Evolutionary conservation across 1,139 yeast species (phyloP), one percentile per base, ranked within the genome.

Genomic region (Candida neerlandica): DNA sequence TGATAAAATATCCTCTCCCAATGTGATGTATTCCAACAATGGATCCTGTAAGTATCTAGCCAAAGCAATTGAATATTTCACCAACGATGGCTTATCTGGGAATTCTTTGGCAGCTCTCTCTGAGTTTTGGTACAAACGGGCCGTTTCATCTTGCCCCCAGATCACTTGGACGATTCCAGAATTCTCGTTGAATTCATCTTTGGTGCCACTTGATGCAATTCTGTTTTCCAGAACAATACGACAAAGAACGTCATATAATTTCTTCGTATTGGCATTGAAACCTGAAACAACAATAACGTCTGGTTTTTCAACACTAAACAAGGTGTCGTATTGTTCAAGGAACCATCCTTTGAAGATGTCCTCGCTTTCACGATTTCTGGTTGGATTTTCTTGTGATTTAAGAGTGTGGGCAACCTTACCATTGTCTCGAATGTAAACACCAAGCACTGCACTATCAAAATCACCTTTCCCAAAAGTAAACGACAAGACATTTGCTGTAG

Each of bases 1-100:
- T 1, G 96, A 84, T 19, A 81, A 71, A 34, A 92, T 76, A 57
- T 90, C 92, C 21, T 82, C 84, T 12, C 89, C 88, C 51, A 94
- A 73, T 9, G 94, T 82, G 48, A 94, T 84, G 64, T 92, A 94
- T 66, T 95, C 99, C 59, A 89, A 70, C 49, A 94, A 67, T 6
- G 99, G 99, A 49, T 89, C 86, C 69, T 95, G 99, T 49, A 89
- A 80, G 64, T 89, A 94, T 56, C 97, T 83, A 5, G 96, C 98
- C 54, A 94, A 75, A 1, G 92, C 97, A 57, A 92, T 83, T 67
- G 96, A 86, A 69, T 92, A 94, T 58, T 88, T 82, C n/a, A 86
- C 85, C 52, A 91, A 77, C 1, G 89, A 78, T 1, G 97, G 85
- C 57, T 89, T 88, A 61, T 89, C 96, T n/a, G 96, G 85, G 64